phyloP scores from a whole-genome alignment of 1,284 basidiomycete species.

The Puccinia novopanici region DNA sequence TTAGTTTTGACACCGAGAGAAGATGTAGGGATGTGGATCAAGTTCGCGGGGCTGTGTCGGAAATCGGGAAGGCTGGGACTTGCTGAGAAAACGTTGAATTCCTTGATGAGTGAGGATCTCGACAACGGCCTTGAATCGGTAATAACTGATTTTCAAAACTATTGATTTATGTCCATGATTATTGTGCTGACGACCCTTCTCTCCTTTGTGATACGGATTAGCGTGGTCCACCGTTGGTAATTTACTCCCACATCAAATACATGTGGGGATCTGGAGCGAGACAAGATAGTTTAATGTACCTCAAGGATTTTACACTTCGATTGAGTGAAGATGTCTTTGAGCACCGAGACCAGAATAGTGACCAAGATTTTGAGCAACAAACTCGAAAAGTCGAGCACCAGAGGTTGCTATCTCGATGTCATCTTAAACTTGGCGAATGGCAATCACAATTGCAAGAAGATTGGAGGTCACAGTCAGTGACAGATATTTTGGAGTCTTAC shows the following conservation, averaged over 20 bases:
- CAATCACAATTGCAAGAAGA: conserved; percentile 74
- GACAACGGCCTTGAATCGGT: conserved; percentile 53
- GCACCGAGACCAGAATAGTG: conserved; percentile 60
- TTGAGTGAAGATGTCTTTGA: conserved; percentile 72
- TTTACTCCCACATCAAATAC: conserved; percentile 94
- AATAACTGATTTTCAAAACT: background rate
- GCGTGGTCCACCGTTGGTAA: conserved; percentile 90
- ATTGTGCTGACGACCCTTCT: background rate
- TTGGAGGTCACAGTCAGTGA: conserved; percentile 77
- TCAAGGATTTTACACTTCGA: conserved; percentile 79
- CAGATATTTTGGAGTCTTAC: conserved; percentile 82
- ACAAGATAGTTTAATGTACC: conserved; percentile 78
- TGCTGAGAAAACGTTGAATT: conserved; percentile 96
- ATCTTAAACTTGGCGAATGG: conserved; percentile 97
- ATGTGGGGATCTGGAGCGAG: conserved; percentile 87
- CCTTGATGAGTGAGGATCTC: conserved; percentile 69
- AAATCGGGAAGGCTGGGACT: conserved; percentile 82
- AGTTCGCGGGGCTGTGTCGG: conserved; percentile 83
- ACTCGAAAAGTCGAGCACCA: conserved; percentile 74
- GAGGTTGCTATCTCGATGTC: conserved; percentile 88
- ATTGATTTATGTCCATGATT: background rate
- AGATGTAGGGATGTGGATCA: conserved; percentile 96
- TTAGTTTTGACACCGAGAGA: conserved; percentile 90
- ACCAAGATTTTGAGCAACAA: conserved; percentile 64
- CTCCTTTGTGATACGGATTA: conserved; percentile 37